These are phyloP conservation scores for Vitis hybrid DNA, from an alignment of 177 flowering plant species.

Conservation along the genomic window DNA sequence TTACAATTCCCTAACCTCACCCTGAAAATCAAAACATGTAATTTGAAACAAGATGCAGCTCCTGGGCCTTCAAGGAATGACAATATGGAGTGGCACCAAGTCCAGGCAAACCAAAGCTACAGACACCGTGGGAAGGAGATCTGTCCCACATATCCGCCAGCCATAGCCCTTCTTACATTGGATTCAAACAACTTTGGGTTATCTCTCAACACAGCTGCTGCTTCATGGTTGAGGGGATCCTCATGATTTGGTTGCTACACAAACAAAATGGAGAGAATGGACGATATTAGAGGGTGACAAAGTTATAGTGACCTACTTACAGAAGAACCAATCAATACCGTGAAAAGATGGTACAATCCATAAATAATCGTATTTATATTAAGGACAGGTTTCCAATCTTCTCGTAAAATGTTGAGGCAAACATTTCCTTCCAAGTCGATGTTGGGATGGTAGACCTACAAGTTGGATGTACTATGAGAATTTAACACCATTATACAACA, in stretches of 20 bases:
- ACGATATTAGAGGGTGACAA: not conserved
- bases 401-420: constrained; percentile 68
- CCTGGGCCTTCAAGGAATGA: no score
- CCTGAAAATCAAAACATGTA: no score
- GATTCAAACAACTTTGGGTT: constrained; percentile 80
- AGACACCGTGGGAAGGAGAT: constrained; percentile 73
- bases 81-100: no score
- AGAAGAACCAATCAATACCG: constrained; percentile 36
- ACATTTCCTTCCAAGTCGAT: constrained; percentile 79
- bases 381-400: constrained; percentile 81
- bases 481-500: not conserved
- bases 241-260: constrained; percentile 89
- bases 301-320: not conserved
- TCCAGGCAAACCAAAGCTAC: constrained; percentile 19
- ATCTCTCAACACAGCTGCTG: constrained; percentile 85
- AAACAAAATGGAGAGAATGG: not conserved
- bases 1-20: no score
- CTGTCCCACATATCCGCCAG: constrained; percentile 89
- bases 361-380: constrained; percentile 69
- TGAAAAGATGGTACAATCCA: constrained; percentile 69
- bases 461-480: not conserved
- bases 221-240: constrained; percentile 96
- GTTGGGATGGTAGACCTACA: constrained; percentile 76
- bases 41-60: no score
- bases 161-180: constrained; percentile 85